phyloP scores from a whole-genome alignment of 2,329 filamentous ascomycete genomes.

The Uncinocarpus reesii region DNA sequence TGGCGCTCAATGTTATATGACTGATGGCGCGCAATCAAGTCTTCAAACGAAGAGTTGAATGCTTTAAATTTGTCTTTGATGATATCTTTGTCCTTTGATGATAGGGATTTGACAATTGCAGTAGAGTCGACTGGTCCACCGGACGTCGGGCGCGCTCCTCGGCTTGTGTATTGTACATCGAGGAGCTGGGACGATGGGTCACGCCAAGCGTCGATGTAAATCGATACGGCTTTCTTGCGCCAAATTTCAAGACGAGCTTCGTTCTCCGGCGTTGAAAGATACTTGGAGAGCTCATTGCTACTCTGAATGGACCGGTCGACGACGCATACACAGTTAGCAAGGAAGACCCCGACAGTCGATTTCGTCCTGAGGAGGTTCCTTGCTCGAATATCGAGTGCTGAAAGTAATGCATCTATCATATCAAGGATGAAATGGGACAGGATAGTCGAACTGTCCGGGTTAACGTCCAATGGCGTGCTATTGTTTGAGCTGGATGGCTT shows the following conservation, averaged over 20 bases:
- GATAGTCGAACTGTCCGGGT: constrained; percentile 76
- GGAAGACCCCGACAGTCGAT: constrained; percentile 71
- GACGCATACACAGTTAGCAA: constrained; percentile 77
- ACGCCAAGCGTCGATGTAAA: constrained; percentile 80
- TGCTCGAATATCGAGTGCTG: constrained; percentile 63
- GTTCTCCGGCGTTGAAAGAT: constrained; percentile 54
- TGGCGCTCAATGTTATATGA: constrained; percentile 81
- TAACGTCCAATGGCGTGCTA: constrained; percentile 70
- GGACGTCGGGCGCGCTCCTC: constrained; percentile 58
- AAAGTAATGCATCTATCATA: constrained; percentile 71
- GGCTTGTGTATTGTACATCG: constrained; percentile 85
- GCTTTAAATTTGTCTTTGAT: constrained; percentile 93
- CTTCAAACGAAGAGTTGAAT: constrained; percentile 87
- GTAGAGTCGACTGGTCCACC: constrained; percentile 59
- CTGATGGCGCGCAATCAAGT: constrained; percentile 74
- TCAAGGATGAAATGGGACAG: constrained; percentile 85
- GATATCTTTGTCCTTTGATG: constrained; percentile 84
- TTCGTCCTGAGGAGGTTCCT: constrained; percentile 64
- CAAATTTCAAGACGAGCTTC: constrained; percentile 64
- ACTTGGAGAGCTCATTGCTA: constrained; percentile 59
- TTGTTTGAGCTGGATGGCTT: constrained; percentile 51
- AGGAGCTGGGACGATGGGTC: constrained; percentile 76
- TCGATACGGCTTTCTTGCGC: constrained; percentile 72
- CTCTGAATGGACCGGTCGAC: constrained; percentile 74
- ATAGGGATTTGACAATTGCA: constrained; percentile 70